A percentile compares a stretch with the other conserved stretches of the same genome.
These are phyloP conservation scores for Apiospora pterosperma DNA, from an alignment of 2,329 filamentous ascomycete genomes.

Conservation along the genomic window DNA sequence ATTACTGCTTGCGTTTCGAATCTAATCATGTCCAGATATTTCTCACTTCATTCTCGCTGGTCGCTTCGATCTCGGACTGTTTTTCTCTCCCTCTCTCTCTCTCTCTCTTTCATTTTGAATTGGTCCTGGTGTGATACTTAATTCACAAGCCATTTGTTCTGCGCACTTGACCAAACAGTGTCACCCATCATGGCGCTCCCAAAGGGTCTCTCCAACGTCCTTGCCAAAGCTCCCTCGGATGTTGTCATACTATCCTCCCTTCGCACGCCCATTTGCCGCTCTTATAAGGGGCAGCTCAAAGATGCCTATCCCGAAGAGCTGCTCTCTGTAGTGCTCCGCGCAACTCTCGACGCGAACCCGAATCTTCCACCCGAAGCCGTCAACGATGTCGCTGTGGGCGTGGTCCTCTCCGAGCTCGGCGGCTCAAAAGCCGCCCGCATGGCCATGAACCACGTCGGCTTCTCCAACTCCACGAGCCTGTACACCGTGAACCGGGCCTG, in stretches of 20 bases:
- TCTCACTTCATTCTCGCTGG: neutral
- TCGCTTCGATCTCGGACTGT: neutral
- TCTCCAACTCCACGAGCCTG: constrained; percentile 67
- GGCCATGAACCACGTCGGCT: constrained; percentile 83
- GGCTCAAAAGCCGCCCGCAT: constrained; percentile 88
- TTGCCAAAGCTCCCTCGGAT: constrained; percentile 76
- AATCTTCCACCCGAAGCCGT: constrained; percentile 66
- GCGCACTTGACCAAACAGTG: neutral
- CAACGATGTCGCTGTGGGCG: constrained; percentile 82
- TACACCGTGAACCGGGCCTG: constrained; percentile 90
- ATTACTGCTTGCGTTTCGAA: neutral
- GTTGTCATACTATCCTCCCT: constrained; percentile 87
- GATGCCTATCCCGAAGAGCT: constrained; percentile 91
- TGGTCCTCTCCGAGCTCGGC: constrained; percentile 86
- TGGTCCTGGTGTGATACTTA: neutral
- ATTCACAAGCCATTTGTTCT: neutral
- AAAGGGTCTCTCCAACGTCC: constrained; percentile 70
- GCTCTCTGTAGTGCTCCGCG: constrained; percentile 62
- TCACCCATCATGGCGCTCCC: constrained; percentile 44
- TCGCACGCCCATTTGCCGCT: constrained; percentile 80
- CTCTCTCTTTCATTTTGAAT: too few species aligned
- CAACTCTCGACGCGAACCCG: constrained; percentile 69
- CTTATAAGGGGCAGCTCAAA: constrained; percentile 79
- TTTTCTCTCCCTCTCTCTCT: neutral
- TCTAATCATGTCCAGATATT: neutral